Evolutionary conservation across 192 early-diverging fungal genomes (phyloP), one percentile per base, ranked within the genome.

Genomic region (Coemansia sp.): DNA sequence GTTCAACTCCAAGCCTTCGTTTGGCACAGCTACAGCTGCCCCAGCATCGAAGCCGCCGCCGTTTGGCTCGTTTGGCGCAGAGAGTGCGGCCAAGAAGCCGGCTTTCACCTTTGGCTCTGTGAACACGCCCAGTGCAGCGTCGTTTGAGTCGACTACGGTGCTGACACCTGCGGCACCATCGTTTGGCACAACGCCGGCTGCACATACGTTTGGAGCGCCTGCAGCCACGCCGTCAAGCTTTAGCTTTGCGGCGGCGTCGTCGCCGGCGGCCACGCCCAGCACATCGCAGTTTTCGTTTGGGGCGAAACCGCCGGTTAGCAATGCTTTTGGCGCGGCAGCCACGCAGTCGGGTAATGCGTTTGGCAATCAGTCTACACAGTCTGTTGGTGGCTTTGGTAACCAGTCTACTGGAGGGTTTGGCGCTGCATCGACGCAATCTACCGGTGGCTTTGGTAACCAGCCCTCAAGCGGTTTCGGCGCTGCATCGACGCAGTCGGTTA

Each of bases 41-140:
- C n/a, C 55, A 14, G 19, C 54, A 14, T 53, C 42, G 21, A 68
- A 64, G 36, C 61, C 66, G 14, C 15, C 62, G 40, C 46, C 66
- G 2, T 58, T 66, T 37, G 54, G 37, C 4, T 56, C 64, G 22
- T 40, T 48, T n/a, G 57, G 60, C 19, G 31, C 1, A 5, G 64
- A 62, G n/a, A 49, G 49, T 19, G 38, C 38, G 6, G 55, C 69
- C 23, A 71, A 71, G 48, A 71, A 71, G 58, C 69, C 65, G 6
- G 36, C 47, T 36, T 74, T 79, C 25, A 46, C 50, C 11, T 64
- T 73, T 60, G 68, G 71, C 6, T 40, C 56, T 17, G 51, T 71
- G 51, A 72, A 72, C 59, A 78, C 75, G 26, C 75, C 75, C 20
- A 65, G 66, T 31, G 75, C 75, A n/a, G 66, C 75, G n/a, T 66